Base-by-base conservation (phyloP, 495 filamentous ascomycete species). In the Letharia lupina region DNA sequence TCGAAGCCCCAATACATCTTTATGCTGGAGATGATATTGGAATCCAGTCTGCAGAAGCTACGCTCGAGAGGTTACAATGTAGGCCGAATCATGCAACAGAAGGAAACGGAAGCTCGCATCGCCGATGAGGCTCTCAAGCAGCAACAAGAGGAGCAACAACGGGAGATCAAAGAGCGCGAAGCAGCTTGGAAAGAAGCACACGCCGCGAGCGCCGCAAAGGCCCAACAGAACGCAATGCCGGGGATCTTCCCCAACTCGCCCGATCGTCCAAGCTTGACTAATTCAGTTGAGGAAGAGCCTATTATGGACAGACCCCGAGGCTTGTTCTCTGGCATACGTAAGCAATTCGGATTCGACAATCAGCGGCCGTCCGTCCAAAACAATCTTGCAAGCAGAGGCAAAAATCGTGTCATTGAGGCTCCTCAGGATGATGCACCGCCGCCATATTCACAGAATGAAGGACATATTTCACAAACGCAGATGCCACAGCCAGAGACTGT, bases 21-120 rank as follows among this genome's bases (percentile, higher is more conserved):
- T 66, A 89, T 91, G 23, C 81, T 99, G 44, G 93, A 96, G 73
- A 91, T 88, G 68, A 85, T 99, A 63, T 77, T 99, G 42, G 90
- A 87, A 60, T 87, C 84, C n/a, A 89, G 90, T 67, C 78, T 99
- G 15, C 78, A 87, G 47, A 84, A 91, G 67, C 78, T 99, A 13
- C 86, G 86, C 70, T 82, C 81, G 33, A 89, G 92, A 65, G 94
- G 94, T 23, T 96, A 94, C 77, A 98, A 99, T 69, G 94, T 98
- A 50, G 90, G 94, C 64, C 86, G 94, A 20, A 96, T 98, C 70
- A 80, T 99, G 28, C 84, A 88, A 41, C 85, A 86, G 42, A 93
- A 91, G 75, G 91, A 87, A 15, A 87, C 88, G 9, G 92, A 98
- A 73, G 87, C 89, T 18, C 82, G 89, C 39, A 86, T 97, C 70